Percentiles rank a stretch among this genome's conserved stretches.
phyloP scores from a whole-genome alignment of 805 yeast genomes.

The Blastobotrys muscicola region DNA sequence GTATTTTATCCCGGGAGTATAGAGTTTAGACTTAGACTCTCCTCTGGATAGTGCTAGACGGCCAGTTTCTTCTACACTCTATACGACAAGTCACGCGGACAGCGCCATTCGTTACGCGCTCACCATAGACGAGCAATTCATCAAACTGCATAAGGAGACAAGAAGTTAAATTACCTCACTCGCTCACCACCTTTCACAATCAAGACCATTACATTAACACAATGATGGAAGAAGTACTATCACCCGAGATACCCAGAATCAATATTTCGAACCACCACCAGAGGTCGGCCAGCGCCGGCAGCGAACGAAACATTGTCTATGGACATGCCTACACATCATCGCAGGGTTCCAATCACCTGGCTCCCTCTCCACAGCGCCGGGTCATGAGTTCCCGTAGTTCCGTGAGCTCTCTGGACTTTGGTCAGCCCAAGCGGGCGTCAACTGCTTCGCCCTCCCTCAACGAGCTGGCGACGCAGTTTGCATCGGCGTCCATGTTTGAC shows the following conservation, averaged over 20 bases:
- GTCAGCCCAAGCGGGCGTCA: constrained; percentile 8
- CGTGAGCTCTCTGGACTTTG: constrained; percentile 9
- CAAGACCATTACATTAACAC: not conserved
- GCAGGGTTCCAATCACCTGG: constrained; percentile 7
- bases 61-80: too few species aligned
- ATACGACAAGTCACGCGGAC: too few species aligned
- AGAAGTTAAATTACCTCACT: not conserved
- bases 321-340: constrained; percentile 22
- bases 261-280: not conserved
- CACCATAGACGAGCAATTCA: too few species aligned
- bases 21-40: too few species aligned
- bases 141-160: too few species aligned
- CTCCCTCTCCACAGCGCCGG: constrained; percentile 6
- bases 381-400: constrained; percentile 8
- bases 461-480: constrained; percentile 12
- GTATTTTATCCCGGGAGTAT: too few species aligned
- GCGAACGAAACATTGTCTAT: constrained; percentile 4
- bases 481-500: constrained; percentile 21
- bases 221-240: not conserved
- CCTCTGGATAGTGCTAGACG: too few species aligned
- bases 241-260: not conserved
- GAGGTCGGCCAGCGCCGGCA: not conserved
- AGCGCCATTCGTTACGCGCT: too few species aligned
- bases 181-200: not conserved
- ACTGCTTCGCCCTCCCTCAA: constrained; percentile 11